Evolutionary conservation across 441 rosid genomes (phyloP).

Genomic region (Euphorbia schlechtendalii): DNA sequence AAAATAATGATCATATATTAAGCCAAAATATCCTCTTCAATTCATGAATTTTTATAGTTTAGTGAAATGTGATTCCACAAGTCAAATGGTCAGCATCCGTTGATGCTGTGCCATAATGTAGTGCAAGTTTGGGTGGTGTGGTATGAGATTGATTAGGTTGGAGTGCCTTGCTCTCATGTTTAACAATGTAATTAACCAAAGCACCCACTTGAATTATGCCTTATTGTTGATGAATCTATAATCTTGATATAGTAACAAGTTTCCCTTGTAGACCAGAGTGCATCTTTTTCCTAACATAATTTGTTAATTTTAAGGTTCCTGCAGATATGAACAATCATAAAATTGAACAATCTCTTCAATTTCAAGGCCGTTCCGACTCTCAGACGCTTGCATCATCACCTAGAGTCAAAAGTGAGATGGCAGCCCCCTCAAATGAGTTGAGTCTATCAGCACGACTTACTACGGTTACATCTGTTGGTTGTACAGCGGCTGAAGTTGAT

Average conservation of each 20-base stretch:
- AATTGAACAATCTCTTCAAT: slow-evolving; percentile 37
- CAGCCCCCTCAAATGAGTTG: slow-evolving; percentile 56
- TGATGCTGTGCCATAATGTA: background rate
- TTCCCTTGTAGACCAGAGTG: background rate
- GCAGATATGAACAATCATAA: slow-evolving; percentile 53
- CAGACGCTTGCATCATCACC: slow-evolving; percentile 39
- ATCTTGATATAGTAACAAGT: slow-evolving; percentile 7
- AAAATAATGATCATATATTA: background rate
- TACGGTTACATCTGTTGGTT: slow-evolving; percentile 35
- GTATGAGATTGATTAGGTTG: background rate
- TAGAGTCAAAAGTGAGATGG: slow-evolving; percentile 44
- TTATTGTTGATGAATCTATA: background rate
- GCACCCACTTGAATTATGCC: background rate
- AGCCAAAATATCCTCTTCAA: background rate
- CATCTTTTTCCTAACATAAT: slow-evolving; percentile 30
- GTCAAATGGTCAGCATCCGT: background rate
- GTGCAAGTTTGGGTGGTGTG: background rate
- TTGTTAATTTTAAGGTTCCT: slow-evolving; percentile 59
- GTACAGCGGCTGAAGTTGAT: slow-evolving; percentile 52
- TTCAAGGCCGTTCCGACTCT: slow-evolving; percentile 43
- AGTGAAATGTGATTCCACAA: too few species aligned
- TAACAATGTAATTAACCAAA: background rate
- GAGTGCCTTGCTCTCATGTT: background rate
- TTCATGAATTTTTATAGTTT: background rate
- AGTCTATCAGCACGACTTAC: slow-evolving; percentile 42